These are phyloP conservation scores for Candida gorgasii DNA, from an alignment of 805 yeast species.

Conservation along the genomic window DNA sequence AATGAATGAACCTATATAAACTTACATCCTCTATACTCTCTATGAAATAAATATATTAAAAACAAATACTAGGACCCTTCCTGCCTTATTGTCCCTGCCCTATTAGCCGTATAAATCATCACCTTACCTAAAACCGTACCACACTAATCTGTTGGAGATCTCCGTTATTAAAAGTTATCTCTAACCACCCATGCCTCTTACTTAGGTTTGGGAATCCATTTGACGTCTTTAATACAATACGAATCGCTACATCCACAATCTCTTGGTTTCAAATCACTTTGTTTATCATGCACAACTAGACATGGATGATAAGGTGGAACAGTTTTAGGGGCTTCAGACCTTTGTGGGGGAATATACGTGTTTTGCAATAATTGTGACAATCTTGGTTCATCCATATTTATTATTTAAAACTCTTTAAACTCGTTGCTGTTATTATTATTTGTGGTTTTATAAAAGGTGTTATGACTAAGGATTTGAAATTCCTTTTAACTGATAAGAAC, in stretches of 20 bases:
- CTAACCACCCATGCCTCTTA: too few species aligned
- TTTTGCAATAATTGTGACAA: slow-evolving; percentile 39
- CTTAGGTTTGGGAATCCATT: slow-evolving; percentile 38
- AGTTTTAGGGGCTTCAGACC: slow-evolving; percentile 16
- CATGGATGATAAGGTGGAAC: slow-evolving; percentile 59
- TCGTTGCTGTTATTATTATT: too few species aligned
- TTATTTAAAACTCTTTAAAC: neutral
- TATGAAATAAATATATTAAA: too few species aligned
- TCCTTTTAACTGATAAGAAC: slow-evolving; percentile 9
- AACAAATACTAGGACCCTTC: too few species aligned
- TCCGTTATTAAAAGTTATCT: too few species aligned
- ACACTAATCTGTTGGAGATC: too few species aligned
- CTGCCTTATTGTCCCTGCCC: too few species aligned
- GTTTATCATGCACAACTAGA: slow-evolving; percentile 55
- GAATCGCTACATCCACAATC: slow-evolving; percentile 44
- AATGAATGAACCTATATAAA: too few species aligned
- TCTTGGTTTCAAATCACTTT: slow-evolving; percentile 47
- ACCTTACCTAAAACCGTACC: too few species aligned
- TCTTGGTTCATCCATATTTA: slow-evolving; percentile 44
- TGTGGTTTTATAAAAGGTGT: neutral
- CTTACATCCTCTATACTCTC: too few species aligned
- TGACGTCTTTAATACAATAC: slow-evolving; percentile 40
- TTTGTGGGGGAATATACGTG: slow-evolving; percentile 49
- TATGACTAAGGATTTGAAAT: slow-evolving; percentile 5
- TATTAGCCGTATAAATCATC: too few species aligned